These are phyloP conservation scores for Apiospora phragmitis DNA, from an alignment of 2,329 filamentous ascomycete genomes.

Conservation along the genomic window DNA sequence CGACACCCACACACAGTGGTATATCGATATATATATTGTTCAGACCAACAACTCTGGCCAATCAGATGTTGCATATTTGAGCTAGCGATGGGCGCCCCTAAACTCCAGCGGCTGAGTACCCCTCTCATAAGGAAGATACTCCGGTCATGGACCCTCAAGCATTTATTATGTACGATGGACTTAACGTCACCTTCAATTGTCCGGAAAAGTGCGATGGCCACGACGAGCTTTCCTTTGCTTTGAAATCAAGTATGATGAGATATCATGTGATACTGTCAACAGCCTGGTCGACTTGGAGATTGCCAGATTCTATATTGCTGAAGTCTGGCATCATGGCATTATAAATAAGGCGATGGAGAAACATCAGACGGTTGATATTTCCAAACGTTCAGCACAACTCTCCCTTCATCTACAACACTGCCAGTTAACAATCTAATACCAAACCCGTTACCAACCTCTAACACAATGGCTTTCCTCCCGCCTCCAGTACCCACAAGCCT, in stretches of 20 bases:
- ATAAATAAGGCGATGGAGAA: neutral
- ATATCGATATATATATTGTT: no score
- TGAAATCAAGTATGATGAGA: neutral
- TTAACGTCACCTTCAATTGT: neutral
- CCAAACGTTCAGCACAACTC: neutral
- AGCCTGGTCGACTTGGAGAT: neutral
- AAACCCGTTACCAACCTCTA: neutral
- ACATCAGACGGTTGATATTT: neutral
- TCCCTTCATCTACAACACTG: neutral
- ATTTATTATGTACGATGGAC: neutral
- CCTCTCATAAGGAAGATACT: neutral
- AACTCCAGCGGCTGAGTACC: neutral
- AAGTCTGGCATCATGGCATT: neutral
- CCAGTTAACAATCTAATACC: neutral
- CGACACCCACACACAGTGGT: no score
- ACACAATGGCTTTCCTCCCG: neutral
- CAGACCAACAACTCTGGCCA: no score
- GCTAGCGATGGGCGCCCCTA: neutral
- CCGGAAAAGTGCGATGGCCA: neutral
- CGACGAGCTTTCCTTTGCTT: neutral
- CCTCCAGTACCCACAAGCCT: slow-evolving; percentile 6
- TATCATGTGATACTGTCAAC: neutral
- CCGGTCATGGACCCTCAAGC: neutral
- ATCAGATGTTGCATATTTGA: neutral
- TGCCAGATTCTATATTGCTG: neutral